Percentiles rank a stretch among this genome's conserved stretches.
These are phyloP conservation scores for Pseudocercospora cruenta DNA, from an alignment of 2,329 filamentous ascomycete genomes.

Conservation along the genomic window DNA sequence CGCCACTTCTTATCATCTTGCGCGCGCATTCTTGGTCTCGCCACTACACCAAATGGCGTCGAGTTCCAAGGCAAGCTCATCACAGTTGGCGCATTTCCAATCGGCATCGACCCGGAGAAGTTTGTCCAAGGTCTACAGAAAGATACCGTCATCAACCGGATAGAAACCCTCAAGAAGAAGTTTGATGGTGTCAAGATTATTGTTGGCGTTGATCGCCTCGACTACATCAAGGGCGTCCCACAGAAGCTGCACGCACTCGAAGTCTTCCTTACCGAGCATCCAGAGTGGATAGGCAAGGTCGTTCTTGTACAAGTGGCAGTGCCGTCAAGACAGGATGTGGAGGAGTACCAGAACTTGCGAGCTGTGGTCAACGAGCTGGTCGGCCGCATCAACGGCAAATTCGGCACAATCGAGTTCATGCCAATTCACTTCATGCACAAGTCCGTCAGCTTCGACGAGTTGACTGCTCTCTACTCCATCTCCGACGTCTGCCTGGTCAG, in stretches of 20 bases:
- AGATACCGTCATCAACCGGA: slow-evolving; percentile 83
- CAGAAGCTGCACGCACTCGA: slow-evolving; percentile 97
- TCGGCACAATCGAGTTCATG: slow-evolving; percentile 97
- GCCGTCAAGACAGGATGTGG: slow-evolving; percentile 90
- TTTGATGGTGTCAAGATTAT: slow-evolving; percentile 96
- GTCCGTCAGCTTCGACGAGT: slow-evolving; percentile 90
- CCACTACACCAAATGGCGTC: slow-evolving; percentile 89
- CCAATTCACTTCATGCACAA: slow-evolving; percentile 99
- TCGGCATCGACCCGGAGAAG: slow-evolving; percentile 96
- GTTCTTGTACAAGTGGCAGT: slow-evolving; percentile 96
- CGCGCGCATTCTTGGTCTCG: slow-evolving; percentile 80
- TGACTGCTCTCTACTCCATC: slow-evolving; percentile 89
- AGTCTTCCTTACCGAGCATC: slow-evolving; percentile 94
- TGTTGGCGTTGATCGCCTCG: slow-evolving; percentile 91
- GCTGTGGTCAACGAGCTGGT: slow-evolving; percentile 96
- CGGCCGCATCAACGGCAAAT: slow-evolving; percentile 94
- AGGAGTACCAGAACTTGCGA: slow-evolving; percentile 95
- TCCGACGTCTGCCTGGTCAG: slow-evolving; percentile 92
- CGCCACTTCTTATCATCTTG: slow-evolving; percentile 95
- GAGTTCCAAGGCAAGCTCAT: slow-evolving; percentile 88
- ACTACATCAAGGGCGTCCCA: slow-evolving; percentile 98
- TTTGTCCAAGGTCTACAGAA: slow-evolving; percentile 88
- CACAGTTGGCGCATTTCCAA: slow-evolving; percentile 92
- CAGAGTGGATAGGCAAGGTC: slow-evolving; percentile 97
- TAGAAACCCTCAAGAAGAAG: slow-evolving; percentile 80